Conservation (phyloP, 352 stramenopile genomes). For the Phytophthora ramorum region DNA sequence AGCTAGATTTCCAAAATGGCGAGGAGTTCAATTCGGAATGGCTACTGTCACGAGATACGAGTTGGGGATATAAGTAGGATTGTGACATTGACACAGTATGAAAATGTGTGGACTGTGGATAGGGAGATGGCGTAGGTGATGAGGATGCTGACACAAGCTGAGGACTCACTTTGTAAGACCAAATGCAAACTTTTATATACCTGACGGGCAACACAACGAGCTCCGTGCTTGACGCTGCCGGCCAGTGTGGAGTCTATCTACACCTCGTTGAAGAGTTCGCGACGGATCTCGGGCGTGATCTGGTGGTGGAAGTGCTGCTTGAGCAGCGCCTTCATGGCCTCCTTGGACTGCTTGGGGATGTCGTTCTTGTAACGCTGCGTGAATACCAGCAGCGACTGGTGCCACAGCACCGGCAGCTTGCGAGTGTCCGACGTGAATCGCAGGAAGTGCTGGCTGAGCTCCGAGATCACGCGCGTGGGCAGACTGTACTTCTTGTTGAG, state of each 20-base stretch:
- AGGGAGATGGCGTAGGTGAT: not conserved
- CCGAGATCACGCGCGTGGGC: slow-evolving; percentile 96
- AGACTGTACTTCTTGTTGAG: slow-evolving; percentile 99
- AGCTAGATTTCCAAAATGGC: slow-evolving; percentile 11
- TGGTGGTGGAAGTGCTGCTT: slow-evolving; percentile 95
- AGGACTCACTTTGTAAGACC: slow-evolving; percentile 13
- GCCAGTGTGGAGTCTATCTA: slow-evolving; percentile 21
- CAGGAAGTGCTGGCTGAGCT: slow-evolving; percentile 97
- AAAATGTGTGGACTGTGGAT: not conserved
- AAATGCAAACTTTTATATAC: slow-evolving; percentile 42
- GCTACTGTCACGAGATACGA: slow-evolving; percentile 12
- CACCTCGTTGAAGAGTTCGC: slow-evolving; percentile 94
- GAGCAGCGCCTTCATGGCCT: slow-evolving; percentile 93
- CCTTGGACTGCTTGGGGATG: slow-evolving; percentile 94
- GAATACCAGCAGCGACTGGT: slow-evolving; percentile 98
- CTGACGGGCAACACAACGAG: not conserved
- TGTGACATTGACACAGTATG: slow-evolving; percentile 8
- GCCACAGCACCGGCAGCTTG: slow-evolving; percentile 97
- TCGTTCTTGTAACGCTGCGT: slow-evolving; percentile 99
- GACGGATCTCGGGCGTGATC: slow-evolving; percentile 98
- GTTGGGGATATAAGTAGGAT: not conserved
- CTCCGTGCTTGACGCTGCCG: not conserved
- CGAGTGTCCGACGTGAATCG: slow-evolving; percentile 90
- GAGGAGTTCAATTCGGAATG: not conserved
- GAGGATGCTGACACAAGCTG: not conserved